These are phyloP conservation scores for Umbelopsis vinacea DNA, from an alignment of 192 early-diverging fungal species.

Conservation along the genomic window DNA sequence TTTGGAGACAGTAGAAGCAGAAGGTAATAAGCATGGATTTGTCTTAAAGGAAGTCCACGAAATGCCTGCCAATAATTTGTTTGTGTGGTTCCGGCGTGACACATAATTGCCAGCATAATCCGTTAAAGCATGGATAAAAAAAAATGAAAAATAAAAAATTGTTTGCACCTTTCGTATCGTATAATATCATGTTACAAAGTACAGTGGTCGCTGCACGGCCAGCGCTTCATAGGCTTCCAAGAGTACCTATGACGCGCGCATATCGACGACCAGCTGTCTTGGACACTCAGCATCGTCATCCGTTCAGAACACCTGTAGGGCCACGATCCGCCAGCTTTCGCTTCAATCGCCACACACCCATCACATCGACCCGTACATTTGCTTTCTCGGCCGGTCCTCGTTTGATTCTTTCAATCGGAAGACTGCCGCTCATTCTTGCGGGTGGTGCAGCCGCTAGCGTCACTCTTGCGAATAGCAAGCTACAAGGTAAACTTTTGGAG, in stretches of 20 bases:
- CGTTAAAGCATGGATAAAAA: too few relatives aligned
- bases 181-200: neutral
- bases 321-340: neutral
- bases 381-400: slow-evolving; percentile 45
- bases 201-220: slow-evolving; percentile 8
- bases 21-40: slow-evolving; percentile 3
- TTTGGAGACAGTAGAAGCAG: neutral
- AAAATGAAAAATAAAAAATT: too few relatives aligned
- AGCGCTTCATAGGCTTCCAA: neutral
- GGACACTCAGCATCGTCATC: neutral
- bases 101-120: neutral
- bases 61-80: slow-evolving; percentile 11
- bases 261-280: neutral
- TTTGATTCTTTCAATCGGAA: slow-evolving; percentile 50
- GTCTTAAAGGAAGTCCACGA: neutral
- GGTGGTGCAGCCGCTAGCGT: slow-evolving; percentile 62
- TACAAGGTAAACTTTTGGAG: slow-evolving; percentile 48
- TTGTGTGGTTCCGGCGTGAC: slow-evolving; percentile 19
- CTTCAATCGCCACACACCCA: neutral
- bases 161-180: too few relatives aligned
- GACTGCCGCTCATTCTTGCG: slow-evolving; percentile 61
- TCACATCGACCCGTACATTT: slow-evolving; percentile 3
- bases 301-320: neutral
- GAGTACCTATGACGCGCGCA: neutral
- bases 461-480: slow-evolving; percentile 66